A percentile compares a stretch with the other conserved stretches of the same genome.
Conservation (phyloP, 2,329 filamentous ascomycete genomes). For the Alternaria sp. region DNA sequence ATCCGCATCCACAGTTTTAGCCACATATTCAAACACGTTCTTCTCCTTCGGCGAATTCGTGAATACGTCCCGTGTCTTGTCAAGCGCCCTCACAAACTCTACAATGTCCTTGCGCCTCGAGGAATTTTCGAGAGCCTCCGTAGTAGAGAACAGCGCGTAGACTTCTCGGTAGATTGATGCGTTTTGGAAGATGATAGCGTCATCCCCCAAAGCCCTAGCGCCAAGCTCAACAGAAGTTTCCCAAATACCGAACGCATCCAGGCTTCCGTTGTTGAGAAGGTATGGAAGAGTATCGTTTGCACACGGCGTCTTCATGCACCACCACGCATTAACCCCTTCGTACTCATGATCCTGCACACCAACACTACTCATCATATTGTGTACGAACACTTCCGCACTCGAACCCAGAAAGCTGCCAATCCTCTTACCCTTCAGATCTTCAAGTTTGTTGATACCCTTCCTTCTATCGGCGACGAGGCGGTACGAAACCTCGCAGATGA, state of each 20-base stretch:
- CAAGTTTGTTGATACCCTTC: constrained; percentile 20
- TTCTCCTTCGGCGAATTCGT: constrained; percentile 15
- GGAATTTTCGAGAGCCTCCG: constrained; percentile 27
- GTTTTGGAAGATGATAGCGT: constrained; percentile 31
- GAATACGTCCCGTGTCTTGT: constrained; percentile 30
- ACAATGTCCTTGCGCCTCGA: constrained; percentile 31
- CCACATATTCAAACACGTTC: constrained; percentile 23
- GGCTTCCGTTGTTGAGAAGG: constrained; percentile 17
- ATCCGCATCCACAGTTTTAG: constrained; percentile 22
- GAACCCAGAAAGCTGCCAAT: constrained; percentile 27
- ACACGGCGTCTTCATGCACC: constrained; percentile 33
- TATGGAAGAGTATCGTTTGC: constrained; percentile 21
- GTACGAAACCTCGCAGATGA: constrained; percentile 36
- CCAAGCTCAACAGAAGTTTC: constrained; percentile 35
- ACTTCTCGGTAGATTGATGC: constrained; percentile 32
- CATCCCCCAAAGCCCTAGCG: constrained; percentile 19
- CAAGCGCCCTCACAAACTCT: constrained; percentile 31
- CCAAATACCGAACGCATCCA: constrained; percentile 39
- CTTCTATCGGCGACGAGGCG: constrained; percentile 32
- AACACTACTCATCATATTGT: constrained; percentile 25
- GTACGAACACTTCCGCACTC: constrained; percentile 26
- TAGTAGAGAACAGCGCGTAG: constrained; percentile 32
- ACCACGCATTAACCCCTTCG: constrained; percentile 20
- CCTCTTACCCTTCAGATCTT: constrained; percentile 33
- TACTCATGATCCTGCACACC: constrained; percentile 26